Conservation (phyloP, 495 filamentous ascomycete genomes). For the Xanthoparmelia taractica region DNA sequence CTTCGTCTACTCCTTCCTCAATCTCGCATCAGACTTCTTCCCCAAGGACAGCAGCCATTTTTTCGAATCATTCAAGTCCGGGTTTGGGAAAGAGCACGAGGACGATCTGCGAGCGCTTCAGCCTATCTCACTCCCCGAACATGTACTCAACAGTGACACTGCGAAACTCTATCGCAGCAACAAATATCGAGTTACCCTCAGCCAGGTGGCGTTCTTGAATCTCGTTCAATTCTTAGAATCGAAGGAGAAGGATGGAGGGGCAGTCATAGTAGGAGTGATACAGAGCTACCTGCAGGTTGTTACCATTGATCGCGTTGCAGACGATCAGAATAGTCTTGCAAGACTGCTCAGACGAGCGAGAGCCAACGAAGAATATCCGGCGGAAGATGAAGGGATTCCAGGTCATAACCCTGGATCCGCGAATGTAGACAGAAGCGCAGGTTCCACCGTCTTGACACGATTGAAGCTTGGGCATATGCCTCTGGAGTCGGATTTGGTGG, state of each 20-base stretch:
- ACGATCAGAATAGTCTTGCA: conserved; percentile 73
- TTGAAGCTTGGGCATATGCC: conserved; percentile 73
- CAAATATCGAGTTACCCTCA: conserved; percentile 82
- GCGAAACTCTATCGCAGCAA: conserved; percentile 72
- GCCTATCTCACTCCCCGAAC: conserved; percentile 63
- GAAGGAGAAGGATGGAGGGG: conserved; percentile 70
- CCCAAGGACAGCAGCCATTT: conserved; percentile 62
- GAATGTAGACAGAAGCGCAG: conserved; percentile 60
- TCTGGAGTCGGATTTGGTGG: conserved; percentile 67
- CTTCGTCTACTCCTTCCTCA: conserved; percentile 86
- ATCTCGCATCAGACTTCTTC: conserved; percentile 68
- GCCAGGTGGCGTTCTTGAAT: conserved; percentile 65
- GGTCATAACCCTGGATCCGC: conserved; percentile 81
- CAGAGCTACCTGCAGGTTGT: conserved; percentile 66
- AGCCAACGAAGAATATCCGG: conserved; percentile 56
- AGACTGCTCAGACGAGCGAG: conserved; percentile 59
- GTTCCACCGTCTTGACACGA: conserved; percentile 44
- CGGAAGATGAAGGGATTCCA: conserved; percentile 87
- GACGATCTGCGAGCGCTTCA: conserved; percentile 66
- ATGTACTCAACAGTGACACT: conserved; percentile 61
- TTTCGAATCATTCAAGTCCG: conserved; percentile 54
- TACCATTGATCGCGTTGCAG: conserved; percentile 63
- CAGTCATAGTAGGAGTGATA: conserved; percentile 64
- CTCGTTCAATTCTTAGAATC: conserved; percentile 83
- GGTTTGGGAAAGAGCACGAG: conserved; percentile 65